Evolutionary conservation across 2,329 filamentous ascomycete genomes (phyloP).

Genomic region (Fusarium paranaense): DNA sequence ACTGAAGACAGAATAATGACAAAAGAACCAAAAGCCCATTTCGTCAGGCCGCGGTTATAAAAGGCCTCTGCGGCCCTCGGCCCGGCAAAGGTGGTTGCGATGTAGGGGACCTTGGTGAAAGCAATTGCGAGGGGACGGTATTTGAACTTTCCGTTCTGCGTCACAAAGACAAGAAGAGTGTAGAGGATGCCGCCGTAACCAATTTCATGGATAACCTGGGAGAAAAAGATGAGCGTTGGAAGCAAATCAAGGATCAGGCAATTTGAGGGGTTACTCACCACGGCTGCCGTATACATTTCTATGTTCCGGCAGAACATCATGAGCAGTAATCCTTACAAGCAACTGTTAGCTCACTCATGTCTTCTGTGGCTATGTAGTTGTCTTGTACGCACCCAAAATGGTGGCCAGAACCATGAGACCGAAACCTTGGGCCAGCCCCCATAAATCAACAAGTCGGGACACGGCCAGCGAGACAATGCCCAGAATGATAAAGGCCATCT

Average conservation of each 20-base stretch:
- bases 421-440: neutral
- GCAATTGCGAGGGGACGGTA: neutral
- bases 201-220: neutral
- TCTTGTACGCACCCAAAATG: neutral
- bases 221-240: neutral
- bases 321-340: neutral
- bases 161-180: neutral
- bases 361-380: neutral
- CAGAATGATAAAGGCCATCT: neutral
- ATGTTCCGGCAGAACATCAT: neutral
- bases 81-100: neutral
- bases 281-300: neutral
- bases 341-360: neutral
- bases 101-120: neutral
- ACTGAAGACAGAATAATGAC: neutral
- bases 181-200: neutral
- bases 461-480: neutral
- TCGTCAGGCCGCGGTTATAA: neutral
- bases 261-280: neutral
- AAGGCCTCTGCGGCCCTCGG: neutral
- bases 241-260: neutral
- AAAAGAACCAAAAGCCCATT: neutral
- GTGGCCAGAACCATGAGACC: neutral
- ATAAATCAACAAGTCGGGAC: neutral
- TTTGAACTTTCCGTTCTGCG: neutral